Evolutionary conservation across 148 eudicot genomes (phyloP), one percentile per base, ranked within the genome.

Genomic region (Beta vulgaris): DNA sequence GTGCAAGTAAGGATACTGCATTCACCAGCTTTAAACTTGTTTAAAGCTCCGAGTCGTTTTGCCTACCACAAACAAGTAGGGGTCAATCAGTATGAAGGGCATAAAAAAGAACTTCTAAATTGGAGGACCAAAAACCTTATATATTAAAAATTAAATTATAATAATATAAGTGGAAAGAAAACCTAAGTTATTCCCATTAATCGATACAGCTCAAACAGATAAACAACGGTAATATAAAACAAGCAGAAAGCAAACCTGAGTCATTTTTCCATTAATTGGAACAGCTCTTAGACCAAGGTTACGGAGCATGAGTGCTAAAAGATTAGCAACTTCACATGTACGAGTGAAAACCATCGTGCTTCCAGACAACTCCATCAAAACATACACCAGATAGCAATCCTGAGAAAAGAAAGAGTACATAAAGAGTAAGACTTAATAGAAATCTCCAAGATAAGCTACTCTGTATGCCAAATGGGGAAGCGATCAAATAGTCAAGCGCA

Each of bases 21-120:
- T 59, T 91, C 98, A 35, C 97, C 95, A 69, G 97, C 85, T 82
- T 93, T 93, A 82, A 91, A 93, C 76, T 88, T 88, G 85, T 86
- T 91, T 63, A 91, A 83, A 44, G 97, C 93, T 70, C 97, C 98
- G 77, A 93, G 88, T 74, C 98, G 78, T 79, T 93, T 90, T 43
- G 88, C 79, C 98, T 93, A 86, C 60, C 77, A 69, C 46, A 80
- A n/a, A n/a, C 46, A 62, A 37, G 59, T 1, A 49, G 60, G 29
- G 7, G 14, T 44, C 59, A 51, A 1, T 31, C 15, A 64, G 53
- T 70, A 75, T 39, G 44, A 74, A 61, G 57, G 40, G 48, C 46
- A 42, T 9, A n/a, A 12, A 60, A 21, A 40, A 54, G 19, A 55
- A 44, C n/a, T 37, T 28, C 19, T 4, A 44, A 61, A 51, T 46